Base-by-base conservation (phyloP, 2,329 filamentous ascomycete species). In the Berkeleyomyces rouxiae region DNA sequence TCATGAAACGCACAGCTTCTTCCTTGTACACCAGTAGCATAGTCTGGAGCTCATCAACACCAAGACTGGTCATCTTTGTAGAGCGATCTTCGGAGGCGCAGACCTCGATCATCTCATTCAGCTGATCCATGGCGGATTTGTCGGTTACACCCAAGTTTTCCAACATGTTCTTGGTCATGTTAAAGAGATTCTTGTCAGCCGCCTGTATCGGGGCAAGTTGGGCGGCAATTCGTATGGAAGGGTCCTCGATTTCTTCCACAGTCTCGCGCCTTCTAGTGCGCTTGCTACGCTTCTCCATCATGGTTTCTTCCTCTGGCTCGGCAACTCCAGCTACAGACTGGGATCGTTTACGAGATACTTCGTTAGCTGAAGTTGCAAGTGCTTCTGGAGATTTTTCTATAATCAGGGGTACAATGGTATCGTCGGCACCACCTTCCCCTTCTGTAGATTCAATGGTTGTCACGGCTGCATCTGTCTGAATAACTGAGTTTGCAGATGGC, bases 251-350 rank as follows among this genome's bases (percentile, higher is more conserved):
- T 58, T 83, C 82, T 43, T 81, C 82, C 9, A 78, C 75, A 3
- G 77, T 79, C 51, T 85, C 83, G 61, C 84, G 77, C 16, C 82
- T 79, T 55, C 84, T 78, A 39, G 83, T 83, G 59, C 84, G 76
- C 68, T 87, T 87, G 70, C 83, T 86, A 63, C 83, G 76, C 68
- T 85, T 86, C 61, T 81, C 79, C 9, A 80, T 76, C 1, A 74
- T 74, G 33, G 75, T 77, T 42, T 85, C 82, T 60, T 85, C 82
- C 6, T 83, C 81, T 0, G 71, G 75, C 2, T 85, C 82, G 0
- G 75, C 75, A 13, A 86, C 71, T 2, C 82, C 82, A 3, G 83
- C 83, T 39, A 74, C 72, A 9, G 83, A 86, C 65, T 85, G 82
- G 1, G 83, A 85, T 59, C 83, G 76, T 69, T 85, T 85, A 59